Evolutionary conservation across 2,329 filamentous ascomycete genomes (phyloP).

Genomic region (Juglanconis oblonga): DNA sequence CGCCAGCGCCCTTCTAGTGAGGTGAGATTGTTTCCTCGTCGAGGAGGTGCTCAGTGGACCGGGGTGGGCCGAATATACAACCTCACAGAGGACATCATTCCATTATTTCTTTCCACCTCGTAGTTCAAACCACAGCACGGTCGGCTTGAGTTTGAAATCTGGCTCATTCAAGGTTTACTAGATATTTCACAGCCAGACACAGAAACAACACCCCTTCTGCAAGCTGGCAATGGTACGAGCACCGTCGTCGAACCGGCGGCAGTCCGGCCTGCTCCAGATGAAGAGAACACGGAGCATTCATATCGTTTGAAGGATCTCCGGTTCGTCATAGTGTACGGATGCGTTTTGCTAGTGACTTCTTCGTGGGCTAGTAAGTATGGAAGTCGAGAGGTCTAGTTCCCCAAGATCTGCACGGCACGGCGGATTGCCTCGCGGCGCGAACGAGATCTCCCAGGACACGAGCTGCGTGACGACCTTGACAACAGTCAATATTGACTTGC

Average conservation of each 20-base stretch:
- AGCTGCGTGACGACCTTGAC: constrained; percentile 5
- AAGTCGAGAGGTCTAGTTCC: not conserved
- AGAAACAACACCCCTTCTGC: not conserved
- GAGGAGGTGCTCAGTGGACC: too few species aligned
- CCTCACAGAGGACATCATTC: too few species aligned
- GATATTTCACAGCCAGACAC: not conserved
- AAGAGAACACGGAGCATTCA: not conserved
- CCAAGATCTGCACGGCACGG: too few species aligned
- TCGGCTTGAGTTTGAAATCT: not conserved
- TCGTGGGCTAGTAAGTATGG: not conserved
- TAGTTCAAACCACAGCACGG: too few species aligned
- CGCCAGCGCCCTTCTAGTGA: too few species aligned
- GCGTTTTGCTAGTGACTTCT: constrained; percentile 1
- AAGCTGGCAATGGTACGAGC: not conserved
- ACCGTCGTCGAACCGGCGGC: not conserved
- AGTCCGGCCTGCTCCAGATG: not conserved
- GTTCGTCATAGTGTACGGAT: not conserved
- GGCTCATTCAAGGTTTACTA: not conserved
- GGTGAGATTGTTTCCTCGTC: too few species aligned
- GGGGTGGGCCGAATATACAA: too few species aligned
- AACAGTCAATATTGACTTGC: not conserved
- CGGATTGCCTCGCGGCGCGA: too few species aligned
- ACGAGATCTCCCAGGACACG: not conserved
- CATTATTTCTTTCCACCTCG: too few species aligned
- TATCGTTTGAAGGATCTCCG: not conserved